Conservation (phyloP, 306 rosid species). For the Trifolium subterraneum region DNA sequence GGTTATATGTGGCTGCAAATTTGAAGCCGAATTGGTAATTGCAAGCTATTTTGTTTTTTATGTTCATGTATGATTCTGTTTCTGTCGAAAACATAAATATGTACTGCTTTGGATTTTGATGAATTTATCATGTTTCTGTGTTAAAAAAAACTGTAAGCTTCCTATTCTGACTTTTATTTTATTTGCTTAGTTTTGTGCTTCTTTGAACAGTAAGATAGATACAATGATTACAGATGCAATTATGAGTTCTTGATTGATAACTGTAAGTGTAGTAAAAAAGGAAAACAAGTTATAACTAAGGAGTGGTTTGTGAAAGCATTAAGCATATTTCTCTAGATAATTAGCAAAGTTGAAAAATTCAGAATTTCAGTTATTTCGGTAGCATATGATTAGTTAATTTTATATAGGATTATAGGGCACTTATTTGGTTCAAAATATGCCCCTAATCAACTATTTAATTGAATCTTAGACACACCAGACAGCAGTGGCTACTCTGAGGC, state of each 20-base stretch:
- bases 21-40: conserved; percentile 81
- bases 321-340: no score
- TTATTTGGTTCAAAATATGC: conserved; percentile 16
- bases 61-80: conserved; percentile 14
- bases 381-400: not conserved
- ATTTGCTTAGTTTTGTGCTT: conserved; percentile 4
- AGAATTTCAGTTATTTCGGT: not conserved
- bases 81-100: not conserved
- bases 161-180: not conserved
- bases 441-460: conserved; percentile 11
- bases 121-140: not conserved
- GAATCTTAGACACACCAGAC: not conserved
- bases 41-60: not conserved
- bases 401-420: not conserved
- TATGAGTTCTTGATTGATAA: not conserved
- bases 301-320: not conserved
- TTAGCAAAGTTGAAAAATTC: not conserved
- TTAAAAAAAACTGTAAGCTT: not conserved
- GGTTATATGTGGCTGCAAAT: conserved; percentile 87
- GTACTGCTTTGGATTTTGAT: not conserved
- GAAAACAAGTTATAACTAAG: not conserved
- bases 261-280: not conserved
- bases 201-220: not conserved
- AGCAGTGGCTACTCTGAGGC: not conserved
- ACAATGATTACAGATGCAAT: not conserved